Evolutionary conservation across 257 asterid species (phyloP).

Genomic region (Solanum chilense): DNA sequence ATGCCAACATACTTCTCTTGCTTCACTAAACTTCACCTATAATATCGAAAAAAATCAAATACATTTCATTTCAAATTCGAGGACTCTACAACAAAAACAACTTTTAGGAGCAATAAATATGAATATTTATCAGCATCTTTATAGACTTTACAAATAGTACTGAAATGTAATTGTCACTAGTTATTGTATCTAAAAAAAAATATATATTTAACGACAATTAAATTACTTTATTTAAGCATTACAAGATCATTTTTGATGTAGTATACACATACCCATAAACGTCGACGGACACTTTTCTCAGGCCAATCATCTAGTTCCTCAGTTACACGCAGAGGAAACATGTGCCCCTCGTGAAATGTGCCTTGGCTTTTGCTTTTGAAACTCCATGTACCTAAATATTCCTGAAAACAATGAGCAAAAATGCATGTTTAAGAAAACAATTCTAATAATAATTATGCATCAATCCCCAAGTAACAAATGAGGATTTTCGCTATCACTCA

Average conservation of each 20-base stretch:
- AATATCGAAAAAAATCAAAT: neutral
- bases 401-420: slow-evolving; percentile 26
- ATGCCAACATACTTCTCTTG: slow-evolving; percentile 52
- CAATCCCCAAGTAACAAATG: neutral
- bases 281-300: slow-evolving; percentile 65
- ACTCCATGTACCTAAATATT: slow-evolving; percentile 67
- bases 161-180: neutral
- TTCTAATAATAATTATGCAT: neutral
- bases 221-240: too few relatives aligned
- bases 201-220: too few relatives aligned
- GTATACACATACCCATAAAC: slow-evolving; percentile 52
- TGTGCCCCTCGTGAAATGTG: slow-evolving; percentile 63
- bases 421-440: neutral
- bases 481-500: neutral
- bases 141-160: neutral
- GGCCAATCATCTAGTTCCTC: slow-evolving; percentile 92
- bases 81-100: too few relatives aligned
- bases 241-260: too few relatives aligned
- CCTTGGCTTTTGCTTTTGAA: slow-evolving; percentile 96
- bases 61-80: neutral
- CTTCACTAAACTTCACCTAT: slow-evolving; percentile 70
- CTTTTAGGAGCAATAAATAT: too few relatives aligned
- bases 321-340: slow-evolving; percentile 67
- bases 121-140: too few relatives aligned
- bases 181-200: too few relatives aligned